phyloP scores from a whole-genome alignment of 2,329 filamentous ascomycete species.

The Neobulgaria alba region DNA sequence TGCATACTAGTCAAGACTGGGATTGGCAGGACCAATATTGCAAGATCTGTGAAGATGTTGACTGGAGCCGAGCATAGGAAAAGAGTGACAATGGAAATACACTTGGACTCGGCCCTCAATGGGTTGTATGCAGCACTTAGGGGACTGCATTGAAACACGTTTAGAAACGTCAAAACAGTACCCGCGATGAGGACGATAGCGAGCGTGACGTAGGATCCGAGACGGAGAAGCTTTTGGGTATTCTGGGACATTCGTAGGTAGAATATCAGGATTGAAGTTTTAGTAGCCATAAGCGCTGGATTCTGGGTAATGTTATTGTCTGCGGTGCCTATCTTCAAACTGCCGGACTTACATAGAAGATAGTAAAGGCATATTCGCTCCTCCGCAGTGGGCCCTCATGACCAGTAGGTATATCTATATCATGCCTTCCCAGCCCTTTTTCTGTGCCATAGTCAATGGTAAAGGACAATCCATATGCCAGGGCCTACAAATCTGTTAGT shows the following conservation, averaged over 20 bases:
- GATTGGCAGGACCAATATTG: slow-evolving; percentile 79
- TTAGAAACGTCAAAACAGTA: slow-evolving; percentile 71
- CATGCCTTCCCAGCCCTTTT: slow-evolving; percentile 60
- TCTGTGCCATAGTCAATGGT: slow-evolving; percentile 55
- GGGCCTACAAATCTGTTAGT: slow-evolving; percentile 27
- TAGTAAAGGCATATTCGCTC: slow-evolving; percentile 56
- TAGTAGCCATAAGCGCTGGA: slow-evolving; percentile 81
- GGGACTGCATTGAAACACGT: slow-evolving; percentile 78
- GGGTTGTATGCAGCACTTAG: slow-evolving; percentile 57
- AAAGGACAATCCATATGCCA: slow-evolving; percentile 60
- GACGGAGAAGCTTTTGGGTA: slow-evolving; percentile 64
- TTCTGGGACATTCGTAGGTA: slow-evolving; percentile 77
- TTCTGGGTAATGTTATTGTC: slow-evolving; percentile 47
- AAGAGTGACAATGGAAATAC: slow-evolving; percentile 48
- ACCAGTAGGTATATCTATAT: slow-evolving; percentile 45
- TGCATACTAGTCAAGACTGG: slow-evolving; percentile 82
- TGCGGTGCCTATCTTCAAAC: not conserved
- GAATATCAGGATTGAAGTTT: slow-evolving; percentile 87
- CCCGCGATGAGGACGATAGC: slow-evolving; percentile 72
- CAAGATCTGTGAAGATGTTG: slow-evolving; percentile 86
- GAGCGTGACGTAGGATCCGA: slow-evolving; percentile 74
- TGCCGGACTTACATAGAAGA: slow-evolving; percentile 45
- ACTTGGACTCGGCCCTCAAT: slow-evolving; percentile 30
- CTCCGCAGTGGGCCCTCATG: slow-evolving; percentile 45
- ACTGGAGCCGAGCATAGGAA: slow-evolving; percentile 73